A percentile compares a stretch with the other conserved stretches of the same genome.
These are phyloP conservation scores for Raffaelea arxii DNA, from an alignment of 2,329 filamentous ascomycete species.

Conservation along the genomic window DNA sequence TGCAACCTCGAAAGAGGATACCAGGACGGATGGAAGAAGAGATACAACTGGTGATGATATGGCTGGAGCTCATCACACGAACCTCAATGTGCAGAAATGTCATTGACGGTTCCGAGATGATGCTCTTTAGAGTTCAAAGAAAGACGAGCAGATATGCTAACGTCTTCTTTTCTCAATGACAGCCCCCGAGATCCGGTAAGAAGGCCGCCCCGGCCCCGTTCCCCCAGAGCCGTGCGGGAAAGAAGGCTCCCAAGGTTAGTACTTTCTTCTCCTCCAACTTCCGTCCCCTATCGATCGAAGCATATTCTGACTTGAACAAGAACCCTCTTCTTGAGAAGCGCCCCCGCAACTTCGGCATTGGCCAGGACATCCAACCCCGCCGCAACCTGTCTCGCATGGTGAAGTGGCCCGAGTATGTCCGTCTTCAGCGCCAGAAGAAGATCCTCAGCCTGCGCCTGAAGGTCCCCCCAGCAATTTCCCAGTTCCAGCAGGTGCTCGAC, in stretches of 20 bases:
- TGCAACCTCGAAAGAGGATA: constrained; percentile 25
- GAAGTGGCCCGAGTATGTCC: constrained; percentile 99
- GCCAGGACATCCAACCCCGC: constrained; percentile 95
- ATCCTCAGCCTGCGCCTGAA: constrained; percentile 98
- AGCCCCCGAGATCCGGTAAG: constrained; percentile 93
- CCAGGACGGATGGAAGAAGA: background rate
- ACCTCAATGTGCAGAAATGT: constrained; percentile 41
- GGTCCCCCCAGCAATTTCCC: constrained; percentile 92
- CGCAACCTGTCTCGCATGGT: constrained; percentile 97
- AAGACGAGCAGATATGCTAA: constrained; percentile 79
- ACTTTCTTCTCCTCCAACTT: constrained; percentile 1
- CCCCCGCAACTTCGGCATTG: constrained; percentile 94
- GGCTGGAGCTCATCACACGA: constrained; percentile 48
- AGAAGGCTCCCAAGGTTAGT: constrained; percentile 96
- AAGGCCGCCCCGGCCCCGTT: constrained; percentile 96
- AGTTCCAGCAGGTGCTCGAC: constrained; percentile 97
- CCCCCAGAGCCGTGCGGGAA: constrained; percentile 85
- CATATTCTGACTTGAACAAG: constrained; percentile 36
- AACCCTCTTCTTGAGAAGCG: constrained; percentile 99
- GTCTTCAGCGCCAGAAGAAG: constrained; percentile 88
- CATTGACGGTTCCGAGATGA: constrained; percentile 17
- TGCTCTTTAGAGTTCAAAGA: constrained; percentile 86
- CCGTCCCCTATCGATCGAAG: background rate
- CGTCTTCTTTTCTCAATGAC: constrained; percentile 99
- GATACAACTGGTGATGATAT: constrained; percentile 42